These are phyloP conservation scores for Guadua angustifolia DNA, from an alignment of 176 grass and related monocot genomes.

Conservation along the genomic window DNA sequence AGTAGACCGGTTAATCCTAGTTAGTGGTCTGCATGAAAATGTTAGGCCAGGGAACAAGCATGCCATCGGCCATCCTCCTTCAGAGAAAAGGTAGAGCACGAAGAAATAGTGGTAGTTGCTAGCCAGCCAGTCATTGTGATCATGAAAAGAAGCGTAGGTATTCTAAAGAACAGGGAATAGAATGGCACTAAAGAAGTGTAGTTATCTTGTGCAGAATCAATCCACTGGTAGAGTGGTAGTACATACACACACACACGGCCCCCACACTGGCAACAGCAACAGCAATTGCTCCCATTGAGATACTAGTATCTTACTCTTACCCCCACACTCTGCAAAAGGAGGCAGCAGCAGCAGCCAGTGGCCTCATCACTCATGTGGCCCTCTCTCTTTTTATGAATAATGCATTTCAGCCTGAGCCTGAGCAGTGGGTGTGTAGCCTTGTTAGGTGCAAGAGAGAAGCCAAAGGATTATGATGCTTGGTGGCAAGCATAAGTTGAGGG, in stretches of 20 bases:
- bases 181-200: constrained; percentile 19
- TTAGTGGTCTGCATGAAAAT: background rate
- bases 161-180: constrained; percentile 30
- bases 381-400: constrained; percentile 16
- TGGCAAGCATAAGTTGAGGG: constrained; percentile 15
- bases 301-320: constrained; percentile 9
- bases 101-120: constrained; percentile 25
- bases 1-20: constrained; percentile 6
- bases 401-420: constrained; percentile 3
- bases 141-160: constrained; percentile 51
- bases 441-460: constrained; percentile 52
- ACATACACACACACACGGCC: background rate
- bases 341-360: constrained; percentile 10
- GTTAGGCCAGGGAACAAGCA: constrained; percentile 41
- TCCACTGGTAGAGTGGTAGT: background rate
- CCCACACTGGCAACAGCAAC: constrained; percentile 25
- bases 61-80: constrained; percentile 18
- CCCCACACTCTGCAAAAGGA: constrained; percentile 46
- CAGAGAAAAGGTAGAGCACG: constrained; percentile 23
- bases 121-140: background rate
- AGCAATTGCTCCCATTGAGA: constrained; percentile 41
- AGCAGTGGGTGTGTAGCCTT: background rate
- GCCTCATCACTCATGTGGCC: constrained; percentile 43
- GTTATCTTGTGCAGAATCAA: constrained; percentile 20
- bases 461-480: constrained; percentile 40